Conservation (phyloP, 2,329 filamentous ascomycete species). For the Davidsoniella eucalypti region DNA sequence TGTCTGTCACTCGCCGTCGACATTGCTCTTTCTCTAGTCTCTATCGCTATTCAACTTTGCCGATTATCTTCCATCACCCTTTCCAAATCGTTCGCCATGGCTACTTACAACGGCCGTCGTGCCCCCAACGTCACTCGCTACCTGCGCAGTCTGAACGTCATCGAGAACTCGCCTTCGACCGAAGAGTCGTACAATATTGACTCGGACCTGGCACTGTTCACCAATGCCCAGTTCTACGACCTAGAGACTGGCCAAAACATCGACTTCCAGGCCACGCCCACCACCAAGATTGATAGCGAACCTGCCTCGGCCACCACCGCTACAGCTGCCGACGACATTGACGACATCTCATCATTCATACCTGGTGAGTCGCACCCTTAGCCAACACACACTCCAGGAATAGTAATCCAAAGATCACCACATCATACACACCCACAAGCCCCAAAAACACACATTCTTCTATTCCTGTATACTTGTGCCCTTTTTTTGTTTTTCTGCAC, state of each 20-base stretch:
- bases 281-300: slow-evolving; percentile 25
- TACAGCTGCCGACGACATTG: slow-evolving; percentile 5
- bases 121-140: slow-evolving; percentile 82
- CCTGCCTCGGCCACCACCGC: slow-evolving; percentile 15
- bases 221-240: slow-evolving; percentile 69
- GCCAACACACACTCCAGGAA: neutral
- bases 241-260: slow-evolving; percentile 51
- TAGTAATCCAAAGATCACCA: too few relatives aligned
- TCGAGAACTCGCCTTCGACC: slow-evolving; percentile 33
- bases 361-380: slow-evolving; percentile 1
- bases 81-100: slow-evolving; percentile 31
- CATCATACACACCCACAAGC: too few relatives aligned
- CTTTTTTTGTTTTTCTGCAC: too few relatives aligned
- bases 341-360: slow-evolving; percentile 19
- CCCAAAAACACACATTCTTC: too few relatives aligned
- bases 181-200: slow-evolving; percentile 49
- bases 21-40: neutral
- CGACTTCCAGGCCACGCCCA: slow-evolving; percentile 33
- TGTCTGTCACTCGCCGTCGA: neutral
- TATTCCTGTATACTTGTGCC: too few relatives aligned
- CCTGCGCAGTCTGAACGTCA: slow-evolving; percentile 69
- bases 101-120: slow-evolving; percentile 52
- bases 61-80: neutral
- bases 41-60: neutral
- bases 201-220: slow-evolving; percentile 62